These are phyloP conservation scores for Chrysoporthe austroafricana DNA, from an alignment of 2,329 filamentous ascomycete species.

Conservation along the genomic window DNA sequence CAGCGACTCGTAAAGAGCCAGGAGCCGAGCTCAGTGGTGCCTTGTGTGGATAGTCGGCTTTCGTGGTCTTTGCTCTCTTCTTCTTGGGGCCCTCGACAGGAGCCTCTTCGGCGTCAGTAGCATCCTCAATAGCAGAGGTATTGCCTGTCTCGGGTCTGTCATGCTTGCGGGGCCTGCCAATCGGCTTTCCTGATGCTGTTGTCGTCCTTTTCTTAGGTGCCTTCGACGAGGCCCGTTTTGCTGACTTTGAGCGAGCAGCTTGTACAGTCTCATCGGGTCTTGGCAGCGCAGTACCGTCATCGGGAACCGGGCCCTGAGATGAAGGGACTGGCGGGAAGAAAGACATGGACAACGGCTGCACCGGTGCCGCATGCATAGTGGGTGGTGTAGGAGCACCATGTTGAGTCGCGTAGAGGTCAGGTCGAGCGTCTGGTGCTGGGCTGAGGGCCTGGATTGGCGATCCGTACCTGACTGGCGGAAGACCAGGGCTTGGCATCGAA, in stretches of 20 bases:
- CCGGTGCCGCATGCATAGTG: constrained; percentile 6
- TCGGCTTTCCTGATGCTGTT: constrained; percentile 53
- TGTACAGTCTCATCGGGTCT: constrained; percentile 36
- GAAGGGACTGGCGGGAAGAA: constrained; percentile 31
- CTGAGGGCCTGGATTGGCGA: constrained; percentile 23
- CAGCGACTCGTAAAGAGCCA: constrained; percentile 85
- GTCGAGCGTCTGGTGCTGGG: constrained; percentile 25
- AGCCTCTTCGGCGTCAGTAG: constrained; percentile 60
- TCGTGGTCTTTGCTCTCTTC: constrained; percentile 81
- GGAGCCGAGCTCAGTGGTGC: constrained; percentile 71
- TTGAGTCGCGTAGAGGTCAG: constrained; percentile 17
- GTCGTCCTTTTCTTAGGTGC: constrained; percentile 52
- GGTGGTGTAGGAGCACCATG: constrained; percentile 28
- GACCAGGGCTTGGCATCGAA: constrained; percentile 41
- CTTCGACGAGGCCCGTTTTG: constrained; percentile 64
- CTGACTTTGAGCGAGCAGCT: constrained; percentile 36
- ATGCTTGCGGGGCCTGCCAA: constrained; percentile 61
- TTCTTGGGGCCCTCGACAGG: constrained; percentile 57
- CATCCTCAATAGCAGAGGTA: constrained; percentile 74
- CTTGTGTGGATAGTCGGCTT: constrained; percentile 60
- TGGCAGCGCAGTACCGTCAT: constrained; percentile 33
- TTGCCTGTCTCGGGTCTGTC: constrained; percentile 58
- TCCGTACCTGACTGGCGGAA: constrained; percentile 33
- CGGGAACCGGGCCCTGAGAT: constrained; percentile 25
- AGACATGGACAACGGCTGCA: constrained; percentile 20